phyloP scores from a whole-genome alignment of 805 yeast genomes.

The Candida chilensis region DNA sequence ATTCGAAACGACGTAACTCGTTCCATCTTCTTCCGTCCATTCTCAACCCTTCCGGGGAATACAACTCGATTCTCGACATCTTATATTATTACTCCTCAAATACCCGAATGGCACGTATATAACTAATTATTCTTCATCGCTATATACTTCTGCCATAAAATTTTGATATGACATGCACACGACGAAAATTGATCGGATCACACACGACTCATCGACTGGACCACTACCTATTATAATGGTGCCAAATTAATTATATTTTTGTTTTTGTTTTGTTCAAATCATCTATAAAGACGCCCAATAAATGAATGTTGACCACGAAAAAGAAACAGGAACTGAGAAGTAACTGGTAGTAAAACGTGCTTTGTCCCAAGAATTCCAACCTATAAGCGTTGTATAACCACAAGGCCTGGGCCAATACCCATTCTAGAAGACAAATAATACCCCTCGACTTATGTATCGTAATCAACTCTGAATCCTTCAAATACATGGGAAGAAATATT shows the following conservation, averaged over 20 bases:
- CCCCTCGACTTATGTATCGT: conserved; percentile 23
- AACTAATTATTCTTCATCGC: no score
- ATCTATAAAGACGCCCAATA: conserved; percentile 46
- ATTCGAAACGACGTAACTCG: conserved; percentile 75
- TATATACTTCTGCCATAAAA: no score
- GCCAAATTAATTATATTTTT: no score
- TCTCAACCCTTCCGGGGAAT: conserved; percentile 92
- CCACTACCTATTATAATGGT: no score
- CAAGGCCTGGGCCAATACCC: conserved; percentile 64
- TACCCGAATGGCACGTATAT: no score
- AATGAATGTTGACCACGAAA: conserved; percentile 53
- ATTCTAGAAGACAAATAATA: conserved; percentile 29
- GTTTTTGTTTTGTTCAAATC: no score
- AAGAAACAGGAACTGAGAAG: conserved; percentile 47
- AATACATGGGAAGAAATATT: conserved; percentile 69
- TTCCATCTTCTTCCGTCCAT: conserved; percentile 94
- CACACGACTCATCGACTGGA: no score
- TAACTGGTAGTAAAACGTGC: conserved; percentile 53
- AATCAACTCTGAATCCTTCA: conserved; percentile 33
- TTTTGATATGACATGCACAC: no score
- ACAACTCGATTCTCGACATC: conserved; percentile 71
- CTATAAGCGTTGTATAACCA: conserved; percentile 79
- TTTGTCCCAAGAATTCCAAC: conserved; percentile 70
- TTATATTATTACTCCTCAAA: no score
- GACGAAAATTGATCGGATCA: no score